phyloP scores from a whole-genome alignment of 768 basidiomycete genomes.

The Strobilomyces confusus region DNA sequence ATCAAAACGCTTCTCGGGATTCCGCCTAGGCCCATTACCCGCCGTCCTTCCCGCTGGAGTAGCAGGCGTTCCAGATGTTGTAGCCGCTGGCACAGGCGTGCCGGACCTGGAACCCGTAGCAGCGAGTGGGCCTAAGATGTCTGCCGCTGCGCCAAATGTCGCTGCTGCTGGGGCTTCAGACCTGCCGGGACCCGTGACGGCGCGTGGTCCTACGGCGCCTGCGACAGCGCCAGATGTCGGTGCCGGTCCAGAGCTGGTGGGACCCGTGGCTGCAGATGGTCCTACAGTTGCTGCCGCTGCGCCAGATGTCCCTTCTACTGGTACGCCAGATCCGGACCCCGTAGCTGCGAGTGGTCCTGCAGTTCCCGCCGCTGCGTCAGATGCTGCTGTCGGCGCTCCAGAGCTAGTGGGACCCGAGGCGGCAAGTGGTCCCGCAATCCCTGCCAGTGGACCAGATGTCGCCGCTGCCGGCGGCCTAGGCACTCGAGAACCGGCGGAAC shows the following conservation, averaged over 20 bases:
- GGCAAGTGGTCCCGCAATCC: background rate
- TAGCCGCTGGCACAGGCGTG: too few species aligned
- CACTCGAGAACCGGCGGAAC: background rate
- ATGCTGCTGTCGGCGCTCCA: background rate
- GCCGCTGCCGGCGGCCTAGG: background rate
- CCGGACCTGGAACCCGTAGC: too few species aligned
- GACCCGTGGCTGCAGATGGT: too few species aligned
- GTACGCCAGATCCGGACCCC: too few species aligned
- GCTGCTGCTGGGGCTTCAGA: background rate
- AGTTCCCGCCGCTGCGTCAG: too few species aligned
- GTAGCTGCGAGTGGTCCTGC: too few species aligned
- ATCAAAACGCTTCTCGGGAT: conserved; percentile 10
- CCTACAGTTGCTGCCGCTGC: too few species aligned
- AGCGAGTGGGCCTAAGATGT: too few species aligned
- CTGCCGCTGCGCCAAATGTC: too few species aligned
- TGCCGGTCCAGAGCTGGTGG: background rate
- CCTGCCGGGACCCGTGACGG: background rate
- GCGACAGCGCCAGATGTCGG: background rate
- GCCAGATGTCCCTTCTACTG: too few species aligned
- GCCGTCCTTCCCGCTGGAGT: too few species aligned
- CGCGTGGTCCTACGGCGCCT: background rate
- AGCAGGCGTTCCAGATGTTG: too few species aligned
- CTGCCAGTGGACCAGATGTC: background rate
- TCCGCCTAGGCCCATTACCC: background rate
- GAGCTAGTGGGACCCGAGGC: background rate